Evolutionary conservation across 176 grass and related monocot species (phyloP).

Genomic region (Panicum miliaceum): DNA sequence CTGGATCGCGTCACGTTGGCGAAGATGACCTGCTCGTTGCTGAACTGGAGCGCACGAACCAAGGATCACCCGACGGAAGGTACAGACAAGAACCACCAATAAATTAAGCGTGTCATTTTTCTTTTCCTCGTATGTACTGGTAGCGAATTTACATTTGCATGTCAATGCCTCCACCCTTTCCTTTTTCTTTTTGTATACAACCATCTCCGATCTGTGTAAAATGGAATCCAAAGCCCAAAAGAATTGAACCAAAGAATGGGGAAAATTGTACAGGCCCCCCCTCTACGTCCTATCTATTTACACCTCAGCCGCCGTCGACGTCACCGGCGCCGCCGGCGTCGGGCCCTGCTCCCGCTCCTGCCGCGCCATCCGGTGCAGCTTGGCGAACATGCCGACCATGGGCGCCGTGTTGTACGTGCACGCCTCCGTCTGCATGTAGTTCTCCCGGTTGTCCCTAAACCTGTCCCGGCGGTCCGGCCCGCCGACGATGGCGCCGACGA

Average conservation of each 20-base stretch:
- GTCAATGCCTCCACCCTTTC: constrained; percentile 41
- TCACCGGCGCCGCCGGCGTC: background rate
- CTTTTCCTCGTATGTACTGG: constrained; percentile 32
- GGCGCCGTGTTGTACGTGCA: constrained; percentile 59
- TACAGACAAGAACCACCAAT: constrained; percentile 16
- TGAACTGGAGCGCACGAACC: constrained; percentile 13
- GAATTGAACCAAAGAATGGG: constrained; percentile 60
- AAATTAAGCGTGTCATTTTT: constrained; percentile 33
- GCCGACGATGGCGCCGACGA: constrained; percentile 57
- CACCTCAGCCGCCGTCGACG: constrained; percentile 24
- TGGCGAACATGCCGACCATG: constrained; percentile 62
- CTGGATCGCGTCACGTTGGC: background rate
- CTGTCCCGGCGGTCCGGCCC: constrained; percentile 47
- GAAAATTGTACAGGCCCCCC: constrained; percentile 62
- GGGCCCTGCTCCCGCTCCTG: constrained; percentile 27
- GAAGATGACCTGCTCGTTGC: background rate
- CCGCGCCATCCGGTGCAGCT: constrained; percentile 50
- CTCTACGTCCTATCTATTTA: constrained; percentile 60
- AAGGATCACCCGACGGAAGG: background rate
- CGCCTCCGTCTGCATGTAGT: constrained; percentile 64
- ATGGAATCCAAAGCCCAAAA: constrained; percentile 28
- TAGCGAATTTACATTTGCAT: constrained; percentile 57
- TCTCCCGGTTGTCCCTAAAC: constrained; percentile 61
- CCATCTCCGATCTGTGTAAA: constrained; percentile 46
- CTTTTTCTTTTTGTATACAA: constrained; percentile 25